These are phyloP conservation scores for Sclerotinia trifoliorum DNA, from an alignment of 2,329 filamentous ascomycete genomes.

Conservation along the genomic window DNA sequence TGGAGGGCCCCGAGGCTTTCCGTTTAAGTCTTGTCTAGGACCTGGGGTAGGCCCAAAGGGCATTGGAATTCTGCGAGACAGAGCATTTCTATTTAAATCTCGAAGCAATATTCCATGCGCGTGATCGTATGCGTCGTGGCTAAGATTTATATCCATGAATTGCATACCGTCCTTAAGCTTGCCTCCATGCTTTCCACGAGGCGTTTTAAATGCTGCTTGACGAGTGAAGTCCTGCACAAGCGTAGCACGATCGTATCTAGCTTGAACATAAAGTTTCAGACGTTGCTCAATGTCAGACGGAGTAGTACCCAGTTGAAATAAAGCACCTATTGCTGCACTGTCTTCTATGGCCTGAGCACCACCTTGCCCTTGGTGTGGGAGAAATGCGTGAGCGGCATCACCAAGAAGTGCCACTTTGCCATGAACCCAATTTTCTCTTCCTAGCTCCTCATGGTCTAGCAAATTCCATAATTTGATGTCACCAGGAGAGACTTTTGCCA, in stretches of 20 bases:
- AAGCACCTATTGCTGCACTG: constrained; percentile 55
- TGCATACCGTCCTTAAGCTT: constrained; percentile 45
- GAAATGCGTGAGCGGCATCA: constrained; percentile 67
- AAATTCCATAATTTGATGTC: constrained; percentile 58
- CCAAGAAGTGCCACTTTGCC: constrained; percentile 58
- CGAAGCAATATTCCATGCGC: constrained; percentile 44
- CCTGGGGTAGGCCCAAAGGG: constrained; percentile 38
- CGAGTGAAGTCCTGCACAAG: constrained; percentile 59
- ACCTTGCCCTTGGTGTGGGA: constrained; percentile 63
- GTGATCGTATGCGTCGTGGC: constrained; percentile 52
- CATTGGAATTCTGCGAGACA: constrained; percentile 47
- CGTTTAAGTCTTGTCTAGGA: constrained; percentile 28
- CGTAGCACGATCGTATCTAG: constrained; percentile 56
- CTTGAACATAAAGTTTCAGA: constrained; percentile 57
- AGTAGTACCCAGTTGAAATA: constrained; percentile 52
- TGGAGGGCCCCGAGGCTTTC: constrained; percentile 4
- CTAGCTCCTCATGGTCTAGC: constrained; percentile 46
- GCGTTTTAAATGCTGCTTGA: constrained; percentile 32
- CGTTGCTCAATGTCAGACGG: constrained; percentile 51
- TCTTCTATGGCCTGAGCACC: constrained; percentile 67
- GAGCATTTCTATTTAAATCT: constrained; percentile 48
- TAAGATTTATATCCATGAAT: constrained; percentile 46
- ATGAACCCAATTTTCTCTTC: constrained; percentile 48
- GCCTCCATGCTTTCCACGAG: constrained; percentile 23
- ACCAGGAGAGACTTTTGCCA: constrained; percentile 46